Evolutionary conservation across 2,329 filamentous ascomycete genomes (phyloP), one percentile per base, ranked within the genome.

Genomic region (Plenodomus lindquistii): DNA sequence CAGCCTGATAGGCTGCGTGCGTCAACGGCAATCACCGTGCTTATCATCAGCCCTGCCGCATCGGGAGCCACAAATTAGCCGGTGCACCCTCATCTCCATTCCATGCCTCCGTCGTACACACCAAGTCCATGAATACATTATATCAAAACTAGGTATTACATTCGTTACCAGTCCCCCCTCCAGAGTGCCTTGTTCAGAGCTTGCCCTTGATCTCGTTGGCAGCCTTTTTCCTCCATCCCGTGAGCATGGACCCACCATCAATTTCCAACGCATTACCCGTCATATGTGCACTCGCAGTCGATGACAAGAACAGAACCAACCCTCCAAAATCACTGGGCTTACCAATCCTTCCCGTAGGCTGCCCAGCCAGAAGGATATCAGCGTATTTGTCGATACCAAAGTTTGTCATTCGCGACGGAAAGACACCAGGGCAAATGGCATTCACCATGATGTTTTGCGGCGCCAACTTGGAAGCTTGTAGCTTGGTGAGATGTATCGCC

Each of bases 401-500:
- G n/a, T 73, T 75, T 54, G 80, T 81, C 79, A 81, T 81, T 39
- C 79, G 78, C 22, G 75, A 79, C 37, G 79, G 73, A 55, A 81
- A 81, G 13, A 75, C 72, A n/a, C 74, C 74, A 0, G 70, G 73
- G 52, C 73, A 75, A 40, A 76, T 67, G 31, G 69, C 68, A 43
- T 77, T 79, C 50, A 75, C 79, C 74, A 77, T 81, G 59, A 81
- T 79, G 51, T 81, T 79, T 50, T 78, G 73, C 22, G 73, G 74
- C 11, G 78, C 79, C 40, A 81, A 67, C 52, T 81, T 79, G 17
- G 74, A 75, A 16, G 79, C 78, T 38, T 78, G 72, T 40, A 79
- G 74, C 35, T 79, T 76, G 57, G 76, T 79, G 44, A 81, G 71
- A 59, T 81, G 79, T 55, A 81, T 79, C 58, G 78, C 69, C 16